phyloP scores from a whole-genome alignment of 371 early-diverging fungal genomes.

The Syncephalastrum monosporum region DNA sequence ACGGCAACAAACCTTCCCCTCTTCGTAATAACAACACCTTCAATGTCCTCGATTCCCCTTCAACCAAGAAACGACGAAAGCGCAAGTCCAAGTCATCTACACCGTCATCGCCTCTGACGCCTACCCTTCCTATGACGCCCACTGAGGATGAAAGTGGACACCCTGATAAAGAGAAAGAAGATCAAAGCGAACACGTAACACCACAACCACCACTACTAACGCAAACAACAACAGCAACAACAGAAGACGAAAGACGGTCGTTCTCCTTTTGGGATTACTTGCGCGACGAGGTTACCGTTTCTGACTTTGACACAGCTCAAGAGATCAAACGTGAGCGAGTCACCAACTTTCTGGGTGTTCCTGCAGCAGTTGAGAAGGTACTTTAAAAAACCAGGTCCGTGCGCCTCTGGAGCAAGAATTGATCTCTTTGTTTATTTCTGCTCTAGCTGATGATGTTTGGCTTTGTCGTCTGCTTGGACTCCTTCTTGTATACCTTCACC shows the following conservation, averaged over 20 bases:
- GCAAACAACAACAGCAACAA: too few species aligned
- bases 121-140: too few species aligned
- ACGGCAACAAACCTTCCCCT: too few species aligned
- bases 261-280: conserved; percentile 60
- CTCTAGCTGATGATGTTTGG: conserved; percentile 83
- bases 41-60: too few species aligned
- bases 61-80: too few species aligned
- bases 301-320: conserved; percentile 71
- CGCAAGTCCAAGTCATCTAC: too few species aligned
- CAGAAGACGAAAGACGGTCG: neutral
- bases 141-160: too few species aligned
- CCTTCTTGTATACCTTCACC: conserved; percentile 91
- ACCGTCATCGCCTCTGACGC: too few species aligned
- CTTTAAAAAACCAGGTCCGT: neutral
- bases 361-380: conserved; percentile 82
- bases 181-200: too few species aligned
- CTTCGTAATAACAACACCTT: too few species aligned
- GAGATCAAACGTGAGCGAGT: conserved; percentile 84
- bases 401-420: neutral
- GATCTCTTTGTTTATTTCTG: conserved; percentile 2
- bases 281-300: conserved; percentile 68
- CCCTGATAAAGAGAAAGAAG: too few species aligned
- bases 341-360: conserved; percentile 80
- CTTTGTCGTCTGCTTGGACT: conserved; percentile 88
- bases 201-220: too few species aligned